These are phyloP conservation scores for Fusarium dimerum DNA, from an alignment of 2,329 filamentous ascomycete species.

Conservation along the genomic window DNA sequence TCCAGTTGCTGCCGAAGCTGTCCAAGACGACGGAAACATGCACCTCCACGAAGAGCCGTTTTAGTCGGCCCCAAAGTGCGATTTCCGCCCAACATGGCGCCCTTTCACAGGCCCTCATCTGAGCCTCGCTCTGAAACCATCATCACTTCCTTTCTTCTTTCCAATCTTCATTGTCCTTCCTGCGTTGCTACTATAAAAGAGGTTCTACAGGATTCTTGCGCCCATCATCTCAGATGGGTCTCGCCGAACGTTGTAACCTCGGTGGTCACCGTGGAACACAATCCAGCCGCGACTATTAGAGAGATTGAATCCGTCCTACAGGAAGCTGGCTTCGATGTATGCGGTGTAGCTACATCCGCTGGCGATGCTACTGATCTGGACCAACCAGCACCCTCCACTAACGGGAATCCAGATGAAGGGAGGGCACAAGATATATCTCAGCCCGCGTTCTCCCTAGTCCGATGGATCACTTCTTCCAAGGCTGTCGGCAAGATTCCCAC, in stretches of 20 bases:
- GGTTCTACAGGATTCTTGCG: conserved; percentile 51
- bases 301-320: conserved; percentile 51
- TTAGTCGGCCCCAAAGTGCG: no score
- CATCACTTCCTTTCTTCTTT: conserved; percentile 65
- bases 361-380: conserved; percentile 32
- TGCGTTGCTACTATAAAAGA: conserved; percentile 68
- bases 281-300: conserved; percentile 43
- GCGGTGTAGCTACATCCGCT: conserved; percentile 45
- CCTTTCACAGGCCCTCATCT: conserved; percentile 7
- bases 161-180: conserved; percentile 77
- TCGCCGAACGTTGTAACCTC: conserved; percentile 73
- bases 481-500: no score
- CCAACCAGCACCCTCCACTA: conserved; percentile 19
- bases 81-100: no score
- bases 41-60: no score
- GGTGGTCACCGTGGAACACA: conserved; percentile 63
- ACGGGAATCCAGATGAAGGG: conserved; percentile 23
- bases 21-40: no score
- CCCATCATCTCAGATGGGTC: conserved; percentile 54
- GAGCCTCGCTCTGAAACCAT: conserved; percentile 35
- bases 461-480: background rate
- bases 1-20: no score
- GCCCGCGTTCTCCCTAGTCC: conserved; percentile 36
- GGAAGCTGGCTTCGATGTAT: conserved; percentile 60
- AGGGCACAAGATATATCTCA: conserved; percentile 24